Base-by-base conservation (phyloP, 176 grass and related monocot species). In the Oryza brachyantha region DNA sequence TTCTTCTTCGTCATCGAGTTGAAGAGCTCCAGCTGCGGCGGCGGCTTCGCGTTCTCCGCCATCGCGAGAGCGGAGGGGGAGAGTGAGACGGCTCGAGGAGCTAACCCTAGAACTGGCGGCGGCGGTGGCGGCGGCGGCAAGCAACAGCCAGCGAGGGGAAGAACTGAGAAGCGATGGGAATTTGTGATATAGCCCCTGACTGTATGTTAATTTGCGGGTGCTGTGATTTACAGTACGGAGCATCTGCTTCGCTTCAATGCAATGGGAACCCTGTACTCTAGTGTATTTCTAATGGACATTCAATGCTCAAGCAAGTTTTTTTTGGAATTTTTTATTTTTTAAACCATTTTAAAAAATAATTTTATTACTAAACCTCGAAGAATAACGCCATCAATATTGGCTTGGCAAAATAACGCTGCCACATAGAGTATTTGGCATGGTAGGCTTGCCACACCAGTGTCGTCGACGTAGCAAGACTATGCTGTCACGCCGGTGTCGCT, bases 1-100 rank as follows among this genome's bases (percentile, higher is more conserved):
- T 91, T 93, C 84, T 65, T 76, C 82, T 91, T 97, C 35, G 94
- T 84, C 91, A 85, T 85, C 36, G 88, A 85, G 48, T 89, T 89
- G 83, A 91, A 97, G 3, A 97, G 91, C 7, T 87, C 48, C 28
- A 91, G 52, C 73, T 82, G 81, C 57, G 82, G 50, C 9, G 29
- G 61, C 34, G 42, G 1, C 81, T 10, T 19, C 40, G 29, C 25
- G 42, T 5, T 58, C 42, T 21, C 65, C 57, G 79, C 42, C 84
- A 81, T 54, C 41, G 19, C 1, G 72, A 28, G 67, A 54, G 7
- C 67, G 50, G 77, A 67, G 50, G 8, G 81, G 21, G 13, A n/a
- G 28, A 42, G 48, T 5, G 57, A 59, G 38, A 10, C 13, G 29
- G n/a, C 14, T 60, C 29, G 24, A 17, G 35, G 83, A 36, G 48